These are phyloP conservation scores for Candolleomyces aberdarensis DNA, from an alignment of 768 basidiomycete genomes.

Conservation along the genomic window DNA sequence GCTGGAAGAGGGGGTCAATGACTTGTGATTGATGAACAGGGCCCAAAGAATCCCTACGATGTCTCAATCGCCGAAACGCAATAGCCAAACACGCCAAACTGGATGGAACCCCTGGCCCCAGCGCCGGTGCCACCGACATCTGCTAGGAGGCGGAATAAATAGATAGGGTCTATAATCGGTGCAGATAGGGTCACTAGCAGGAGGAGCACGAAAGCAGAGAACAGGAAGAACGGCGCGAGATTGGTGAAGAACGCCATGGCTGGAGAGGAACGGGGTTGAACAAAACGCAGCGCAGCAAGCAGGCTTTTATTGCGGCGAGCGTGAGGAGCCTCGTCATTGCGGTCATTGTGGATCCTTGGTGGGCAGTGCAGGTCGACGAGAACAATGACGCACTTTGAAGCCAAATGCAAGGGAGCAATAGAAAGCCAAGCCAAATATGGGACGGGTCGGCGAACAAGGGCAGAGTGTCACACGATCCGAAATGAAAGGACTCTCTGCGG, in stretches of 20 bases:
- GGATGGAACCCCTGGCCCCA: conserved; percentile 34
- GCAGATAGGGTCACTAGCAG: conserved; percentile 61
- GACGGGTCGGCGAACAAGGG: neutral
- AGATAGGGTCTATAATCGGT: conserved; percentile 55
- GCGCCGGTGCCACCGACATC: conserved; percentile 22
- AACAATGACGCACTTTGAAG: too few relatives aligned
- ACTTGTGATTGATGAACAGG: conserved; percentile 4
- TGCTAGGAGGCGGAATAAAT: conserved; percentile 48
- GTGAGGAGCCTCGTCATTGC: neutral
- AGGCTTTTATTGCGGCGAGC: conserved; percentile 7
- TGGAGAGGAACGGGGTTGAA: conserved; percentile 5
- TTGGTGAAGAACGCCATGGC: conserved; percentile 25
- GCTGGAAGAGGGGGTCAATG: conserved; percentile 21
- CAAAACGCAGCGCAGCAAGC: neutral
- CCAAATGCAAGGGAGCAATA: too few relatives aligned
- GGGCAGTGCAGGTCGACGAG: too few relatives aligned
- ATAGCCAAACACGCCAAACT: conserved; percentile 65
- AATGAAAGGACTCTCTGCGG: neutral
- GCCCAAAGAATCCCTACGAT: conserved; percentile 31
- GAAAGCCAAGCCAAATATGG: too few relatives aligned
- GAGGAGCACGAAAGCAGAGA: conserved; percentile 56
- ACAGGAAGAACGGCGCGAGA: conserved; percentile 40
- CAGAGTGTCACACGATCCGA: neutral
- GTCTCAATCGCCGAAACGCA: conserved; percentile 47
- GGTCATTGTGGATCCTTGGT: neutral